Conservation (phyloP, 2,329 filamentous ascomycete species). For the Nothomitra cinnamomea region DNA sequence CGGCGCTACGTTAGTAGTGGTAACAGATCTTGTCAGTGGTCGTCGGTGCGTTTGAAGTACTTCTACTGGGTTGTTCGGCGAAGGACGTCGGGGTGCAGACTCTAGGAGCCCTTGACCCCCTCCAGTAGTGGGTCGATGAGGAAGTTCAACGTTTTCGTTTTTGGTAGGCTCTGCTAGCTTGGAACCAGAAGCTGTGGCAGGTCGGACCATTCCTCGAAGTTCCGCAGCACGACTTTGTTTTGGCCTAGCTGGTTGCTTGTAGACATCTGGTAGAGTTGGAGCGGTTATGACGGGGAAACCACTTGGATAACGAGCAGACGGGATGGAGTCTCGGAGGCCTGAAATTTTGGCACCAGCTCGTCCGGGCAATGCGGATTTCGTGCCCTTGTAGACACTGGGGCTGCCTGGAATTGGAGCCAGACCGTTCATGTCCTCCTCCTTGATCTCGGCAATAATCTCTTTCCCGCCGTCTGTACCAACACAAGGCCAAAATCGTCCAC, state of each 20-base stretch:
- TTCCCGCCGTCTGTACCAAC: not conserved
- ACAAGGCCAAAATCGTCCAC: not conserved
- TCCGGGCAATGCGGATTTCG: not conserved
- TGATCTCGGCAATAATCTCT: not conserved
- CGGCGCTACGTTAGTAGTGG: not conserved
- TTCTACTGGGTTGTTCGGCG: not conserved
- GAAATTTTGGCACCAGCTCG: not conserved
- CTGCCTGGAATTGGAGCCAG: conserved; percentile 1
- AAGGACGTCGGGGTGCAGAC: conserved; percentile 22
- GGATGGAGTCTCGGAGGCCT: not conserved
- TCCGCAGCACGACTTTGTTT: conserved; percentile 5
- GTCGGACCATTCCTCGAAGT: conserved; percentile 2
- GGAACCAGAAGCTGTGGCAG: not conserved
- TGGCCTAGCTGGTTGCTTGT: not conserved
- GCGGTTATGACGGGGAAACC: not conserved
- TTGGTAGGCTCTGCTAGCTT: not conserved
- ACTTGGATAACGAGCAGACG: not conserved
- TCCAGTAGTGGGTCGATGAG: conserved; percentile 27
- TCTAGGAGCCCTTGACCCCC: conserved; percentile 21
- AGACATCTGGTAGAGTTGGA: conserved; percentile 9
- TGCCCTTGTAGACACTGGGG: conserved; percentile 1
- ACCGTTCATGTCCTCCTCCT: conserved; percentile 1
- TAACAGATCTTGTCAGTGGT: not conserved
- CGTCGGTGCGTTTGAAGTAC: conserved; percentile 1
- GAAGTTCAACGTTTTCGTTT: conserved; percentile 11